A percentile compares a stretch with the other conserved stretches of the same genome.
These are phyloP conservation scores for Amanita brunnescens DNA, from an alignment of 768 basidiomycete genomes.

Conservation along the genomic window DNA sequence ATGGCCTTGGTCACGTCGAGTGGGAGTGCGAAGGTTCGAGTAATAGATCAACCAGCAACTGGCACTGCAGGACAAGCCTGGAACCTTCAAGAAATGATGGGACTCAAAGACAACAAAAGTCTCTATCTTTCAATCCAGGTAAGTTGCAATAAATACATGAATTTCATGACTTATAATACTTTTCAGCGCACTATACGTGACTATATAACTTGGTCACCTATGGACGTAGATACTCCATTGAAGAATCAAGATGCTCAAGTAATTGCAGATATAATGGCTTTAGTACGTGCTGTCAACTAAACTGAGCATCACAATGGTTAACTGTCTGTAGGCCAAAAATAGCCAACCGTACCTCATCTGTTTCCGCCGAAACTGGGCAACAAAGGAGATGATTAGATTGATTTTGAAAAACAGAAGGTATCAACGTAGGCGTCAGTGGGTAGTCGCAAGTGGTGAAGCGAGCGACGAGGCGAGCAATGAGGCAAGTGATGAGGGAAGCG, in stretches of 20 bases:
- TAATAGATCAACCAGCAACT: background rate
- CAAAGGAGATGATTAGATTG: background rate
- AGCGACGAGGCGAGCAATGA: too few species aligned
- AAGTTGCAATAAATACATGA: background rate
- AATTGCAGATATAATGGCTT: background rate
- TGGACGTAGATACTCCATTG: background rate
- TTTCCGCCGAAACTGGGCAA: background rate
- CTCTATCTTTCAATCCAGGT: background rate
- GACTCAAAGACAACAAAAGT: background rate
- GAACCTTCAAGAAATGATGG: background rate
- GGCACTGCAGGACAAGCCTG: background rate
- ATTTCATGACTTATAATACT: background rate
- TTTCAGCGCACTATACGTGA: background rate
- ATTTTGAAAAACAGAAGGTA: slow-evolving; percentile 8
- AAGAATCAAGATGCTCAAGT: background rate
- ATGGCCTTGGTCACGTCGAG: background rate
- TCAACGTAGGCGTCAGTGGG: slow-evolving; percentile 9
- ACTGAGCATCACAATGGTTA: background rate
- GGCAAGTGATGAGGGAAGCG: too few species aligned
- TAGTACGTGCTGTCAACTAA: background rate
- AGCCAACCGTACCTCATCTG: background rate
- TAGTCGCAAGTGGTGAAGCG: too few species aligned
- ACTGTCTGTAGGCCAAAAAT: background rate
- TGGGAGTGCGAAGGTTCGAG: background rate
- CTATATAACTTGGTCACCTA: background rate